These are phyloP conservation scores for Mallotus japonicus DNA, from an alignment of 441 rosid genomes.

Conservation along the genomic window DNA sequence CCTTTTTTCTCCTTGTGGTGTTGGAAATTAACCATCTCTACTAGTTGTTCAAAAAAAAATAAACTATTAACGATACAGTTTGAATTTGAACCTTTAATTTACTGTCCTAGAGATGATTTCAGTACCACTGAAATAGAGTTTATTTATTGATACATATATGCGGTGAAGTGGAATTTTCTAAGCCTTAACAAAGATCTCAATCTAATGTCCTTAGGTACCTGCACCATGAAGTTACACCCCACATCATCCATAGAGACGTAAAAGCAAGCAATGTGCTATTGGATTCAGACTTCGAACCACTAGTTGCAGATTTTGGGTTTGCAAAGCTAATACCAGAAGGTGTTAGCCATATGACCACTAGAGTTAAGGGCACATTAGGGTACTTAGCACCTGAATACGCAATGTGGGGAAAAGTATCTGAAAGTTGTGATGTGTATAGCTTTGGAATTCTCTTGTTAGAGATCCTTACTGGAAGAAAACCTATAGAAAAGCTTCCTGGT, in stretches of 20 bases:
- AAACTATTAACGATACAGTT: no score
- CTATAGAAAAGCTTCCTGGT: constrained; percentile 51
- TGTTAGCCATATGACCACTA: constrained; percentile 69
- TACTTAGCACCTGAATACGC: constrained; percentile 77
- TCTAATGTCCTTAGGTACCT: constrained; percentile 51
- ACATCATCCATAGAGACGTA: constrained; percentile 69
- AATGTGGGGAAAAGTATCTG: constrained; percentile 74
- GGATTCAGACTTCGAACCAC: constrained; percentile 63
- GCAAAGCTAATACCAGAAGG: constrained; percentile 76
- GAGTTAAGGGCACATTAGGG: constrained; percentile 74
- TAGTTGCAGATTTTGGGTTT: constrained; percentile 77
- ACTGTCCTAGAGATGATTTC: no score
- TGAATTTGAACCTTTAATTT: no score
- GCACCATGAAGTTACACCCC: constrained; percentile 88
- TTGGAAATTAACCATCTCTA: no score
- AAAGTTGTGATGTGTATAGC: constrained; percentile 81
- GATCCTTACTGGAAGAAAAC: constrained; percentile 56
- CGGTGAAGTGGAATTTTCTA: no score
- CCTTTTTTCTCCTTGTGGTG: no score
- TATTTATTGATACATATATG: no score
- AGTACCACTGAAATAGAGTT: no score
- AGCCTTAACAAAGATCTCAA: not conserved
- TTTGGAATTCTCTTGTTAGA: constrained; percentile 71
- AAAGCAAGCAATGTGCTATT: constrained; percentile 76
- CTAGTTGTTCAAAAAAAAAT: no score